Evolutionary conservation across 2,329 filamentous ascomycete genomes (phyloP).

Genomic region (Coniochaeta ligniaria): DNA sequence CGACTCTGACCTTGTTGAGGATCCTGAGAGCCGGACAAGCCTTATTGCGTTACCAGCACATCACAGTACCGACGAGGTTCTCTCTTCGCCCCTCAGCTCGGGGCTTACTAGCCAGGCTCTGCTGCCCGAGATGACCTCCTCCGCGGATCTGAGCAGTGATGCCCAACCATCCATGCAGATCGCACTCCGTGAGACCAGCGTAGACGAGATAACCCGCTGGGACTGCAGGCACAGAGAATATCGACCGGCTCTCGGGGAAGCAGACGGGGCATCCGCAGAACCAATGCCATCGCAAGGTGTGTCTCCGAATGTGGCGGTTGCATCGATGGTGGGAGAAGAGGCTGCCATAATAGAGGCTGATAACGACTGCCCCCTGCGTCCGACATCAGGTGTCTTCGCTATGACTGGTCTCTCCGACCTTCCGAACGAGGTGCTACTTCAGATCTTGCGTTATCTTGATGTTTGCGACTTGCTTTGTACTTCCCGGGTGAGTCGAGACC

Average conservation of each 20-base stretch:
- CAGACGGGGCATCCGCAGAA: background rate
- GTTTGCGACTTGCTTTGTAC: conserved; percentile 47
- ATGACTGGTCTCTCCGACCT: conserved; percentile 27
- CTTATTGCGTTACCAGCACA: background rate
- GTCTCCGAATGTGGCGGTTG: background rate
- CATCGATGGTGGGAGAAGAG: background rate
- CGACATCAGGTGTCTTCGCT: background rate
- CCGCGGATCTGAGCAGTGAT: conserved; percentile 5
- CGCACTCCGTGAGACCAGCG: conserved; percentile 6
- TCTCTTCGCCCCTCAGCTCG: background rate
- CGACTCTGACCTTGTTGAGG: background rate
- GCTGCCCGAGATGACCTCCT: background rate
- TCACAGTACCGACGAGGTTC: background rate
- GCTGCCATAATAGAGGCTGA: background rate
- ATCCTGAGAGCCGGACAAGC: background rate
- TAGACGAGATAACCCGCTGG: background rate
- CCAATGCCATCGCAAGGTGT: background rate
- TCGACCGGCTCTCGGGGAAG: background rate
- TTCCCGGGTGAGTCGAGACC: conserved; percentile 39
- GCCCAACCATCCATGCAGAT: conserved; percentile 13
- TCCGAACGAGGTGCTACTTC: conserved; percentile 50
- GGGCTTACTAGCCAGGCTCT: background rate
- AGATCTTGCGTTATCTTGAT: conserved; percentile 49
- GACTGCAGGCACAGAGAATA: too few species aligned
- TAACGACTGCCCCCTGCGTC: background rate